These are phyloP conservation scores for Pleurotus djamor DNA, from an alignment of 768 basidiomycete species.

Conservation along the genomic window DNA sequence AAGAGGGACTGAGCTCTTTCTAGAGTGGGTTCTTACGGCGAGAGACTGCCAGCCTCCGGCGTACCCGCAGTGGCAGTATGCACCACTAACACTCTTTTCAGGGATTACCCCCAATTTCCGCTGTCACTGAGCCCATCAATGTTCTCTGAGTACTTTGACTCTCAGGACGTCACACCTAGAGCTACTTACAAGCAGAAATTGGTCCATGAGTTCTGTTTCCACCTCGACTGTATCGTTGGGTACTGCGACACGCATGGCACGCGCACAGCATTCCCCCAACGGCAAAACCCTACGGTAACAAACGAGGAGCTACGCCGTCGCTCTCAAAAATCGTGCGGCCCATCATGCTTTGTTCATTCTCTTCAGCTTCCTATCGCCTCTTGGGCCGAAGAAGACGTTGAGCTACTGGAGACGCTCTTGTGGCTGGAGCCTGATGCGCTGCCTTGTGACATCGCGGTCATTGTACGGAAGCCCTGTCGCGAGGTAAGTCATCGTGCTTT, in stretches of 20 bases:
- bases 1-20: background rate
- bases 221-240: constrained; percentile 38
- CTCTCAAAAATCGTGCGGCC: background rate
- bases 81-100: constrained; percentile 11
- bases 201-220: constrained; percentile 39
- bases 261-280: background rate
- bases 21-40: background rate
- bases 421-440: constrained; percentile 39
- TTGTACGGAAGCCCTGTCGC: constrained; percentile 45
- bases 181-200: constrained; percentile 25
- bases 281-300: background rate
- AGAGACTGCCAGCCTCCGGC: background rate
- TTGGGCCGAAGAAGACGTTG: constrained; percentile 17
- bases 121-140: constrained; percentile 6
- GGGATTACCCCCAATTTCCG: constrained; percentile 37
- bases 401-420: constrained; percentile 31
- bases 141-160: constrained; percentile 8
- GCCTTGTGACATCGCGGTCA: constrained; percentile 48
- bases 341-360: background rate
- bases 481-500: constrained; percentile 30
- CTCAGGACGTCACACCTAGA: constrained; percentile 24
- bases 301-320: constrained; percentile 2
- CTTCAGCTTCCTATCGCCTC: constrained; percentile 11
- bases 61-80: background rate
- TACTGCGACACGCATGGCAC: constrained; percentile 37